Percentiles rank a stretch among this genome's conserved stretches.
These are phyloP conservation scores for Cyanodermella asteris DNA, from an alignment of 2,329 filamentous ascomycete genomes.

Conservation along the genomic window DNA sequence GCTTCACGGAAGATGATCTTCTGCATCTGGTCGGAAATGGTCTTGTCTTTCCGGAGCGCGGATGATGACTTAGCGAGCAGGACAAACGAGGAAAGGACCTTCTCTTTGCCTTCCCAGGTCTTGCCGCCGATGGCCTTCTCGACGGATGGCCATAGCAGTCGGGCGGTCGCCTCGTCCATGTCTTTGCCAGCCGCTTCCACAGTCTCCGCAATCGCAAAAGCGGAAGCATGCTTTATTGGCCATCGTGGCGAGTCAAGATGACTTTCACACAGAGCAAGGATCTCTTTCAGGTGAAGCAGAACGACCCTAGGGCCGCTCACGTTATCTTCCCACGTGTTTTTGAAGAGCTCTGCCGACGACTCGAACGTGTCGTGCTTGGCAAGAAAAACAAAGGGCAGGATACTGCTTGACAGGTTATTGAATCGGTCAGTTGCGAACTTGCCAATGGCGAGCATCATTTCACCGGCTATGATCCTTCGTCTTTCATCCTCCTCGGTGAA, in stretches of 20 bases:
- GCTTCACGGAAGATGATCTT: constrained; percentile 58
- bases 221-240: constrained; percentile 74
- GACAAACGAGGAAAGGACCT: constrained; percentile 57
- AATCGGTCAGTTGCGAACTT: constrained; percentile 83
- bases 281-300: constrained; percentile 65
- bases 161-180: constrained; percentile 35
- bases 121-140: constrained; percentile 69
- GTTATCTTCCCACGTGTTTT: constrained; percentile 74
- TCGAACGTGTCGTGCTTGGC: constrained; percentile 69
- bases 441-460: constrained; percentile 62
- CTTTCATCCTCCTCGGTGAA: constrained; percentile 60
- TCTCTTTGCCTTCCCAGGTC: constrained; percentile 81
- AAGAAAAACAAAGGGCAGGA: constrained; percentile 75
- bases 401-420: constrained; percentile 46
- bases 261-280: constrained; percentile 42
- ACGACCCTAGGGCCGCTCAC: constrained; percentile 69
- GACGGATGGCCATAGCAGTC: constrained; percentile 57
- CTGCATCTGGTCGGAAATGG: constrained; percentile 3
- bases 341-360: constrained; percentile 57
- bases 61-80: constrained; percentile 39
- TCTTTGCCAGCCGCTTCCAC: constrained; percentile 39
- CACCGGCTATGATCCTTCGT: constrained; percentile 52
- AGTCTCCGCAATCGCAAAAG: constrained; percentile 56
- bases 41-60: constrained; percentile 2
- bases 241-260: constrained; percentile 65